These are phyloP conservation scores for Fusarium citri DNA, from an alignment of 2,329 filamentous ascomycete genomes.

Conservation along the genomic window DNA sequence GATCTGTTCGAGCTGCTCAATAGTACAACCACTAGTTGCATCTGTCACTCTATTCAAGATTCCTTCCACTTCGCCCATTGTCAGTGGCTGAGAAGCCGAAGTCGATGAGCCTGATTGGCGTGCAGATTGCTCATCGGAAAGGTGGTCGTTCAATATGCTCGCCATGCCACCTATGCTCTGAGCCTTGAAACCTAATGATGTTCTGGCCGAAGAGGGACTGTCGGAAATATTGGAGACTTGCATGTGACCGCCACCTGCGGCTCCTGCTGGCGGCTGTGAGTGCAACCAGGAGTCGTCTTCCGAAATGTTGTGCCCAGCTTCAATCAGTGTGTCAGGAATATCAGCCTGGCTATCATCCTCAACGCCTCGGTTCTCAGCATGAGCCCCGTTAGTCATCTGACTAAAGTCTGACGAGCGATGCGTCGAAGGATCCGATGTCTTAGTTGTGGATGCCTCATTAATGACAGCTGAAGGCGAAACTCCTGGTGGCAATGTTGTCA, in stretches of 20 bases:
- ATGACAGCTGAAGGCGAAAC: conserved; percentile 69
- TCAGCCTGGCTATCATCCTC: conserved; percentile 53
- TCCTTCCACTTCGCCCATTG: conserved; percentile 63
- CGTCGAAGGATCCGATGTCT: conserved; percentile 79
- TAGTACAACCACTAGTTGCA: conserved; percentile 79
- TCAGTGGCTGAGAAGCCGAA: conserved; percentile 60
- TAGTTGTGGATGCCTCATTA: conserved; percentile 95
- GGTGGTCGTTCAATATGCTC: conserved; percentile 57
- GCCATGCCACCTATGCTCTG: conserved; percentile 44
- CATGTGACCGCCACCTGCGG: conserved; percentile 55
- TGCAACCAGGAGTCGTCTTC: conserved; percentile 68
- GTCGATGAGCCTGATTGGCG: conserved; percentile 53
- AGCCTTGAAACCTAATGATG: conserved; percentile 51
- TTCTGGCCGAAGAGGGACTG: conserved; percentile 53
- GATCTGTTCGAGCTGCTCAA: conserved; percentile 96
- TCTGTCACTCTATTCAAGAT: conserved; percentile 74
- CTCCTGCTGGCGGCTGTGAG: conserved; percentile 66
- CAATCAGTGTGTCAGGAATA: conserved; percentile 66
- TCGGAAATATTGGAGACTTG: conserved; percentile 44
- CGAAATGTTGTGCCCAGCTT: conserved; percentile 60
- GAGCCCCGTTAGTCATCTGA: conserved; percentile 76
- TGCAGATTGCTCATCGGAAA: conserved; percentile 50
- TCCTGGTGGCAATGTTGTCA: conserved; percentile 68
- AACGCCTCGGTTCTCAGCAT: conserved; percentile 57
- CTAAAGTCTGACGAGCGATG: conserved; percentile 73